A percentile compares a stretch with the other conserved stretches of the same genome.
These are phyloP conservation scores for Emergomyces orientalis DNA, from an alignment of 2,329 filamentous ascomycete species.

Conservation along the genomic window DNA sequence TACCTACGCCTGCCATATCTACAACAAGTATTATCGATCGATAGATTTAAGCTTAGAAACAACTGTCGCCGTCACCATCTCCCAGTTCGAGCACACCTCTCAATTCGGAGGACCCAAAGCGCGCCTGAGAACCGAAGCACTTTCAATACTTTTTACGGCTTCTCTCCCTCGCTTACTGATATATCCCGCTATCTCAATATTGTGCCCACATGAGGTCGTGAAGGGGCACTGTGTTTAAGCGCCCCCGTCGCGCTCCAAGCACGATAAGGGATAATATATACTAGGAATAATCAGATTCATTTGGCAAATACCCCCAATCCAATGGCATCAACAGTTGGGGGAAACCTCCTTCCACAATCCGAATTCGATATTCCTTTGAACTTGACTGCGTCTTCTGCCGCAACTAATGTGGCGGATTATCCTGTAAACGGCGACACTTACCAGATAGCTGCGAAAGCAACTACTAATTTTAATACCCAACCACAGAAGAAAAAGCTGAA, in stretches of 20 bases:
- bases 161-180: background rate
- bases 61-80: too few species aligned
- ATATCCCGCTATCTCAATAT: background rate
- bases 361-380: slow-evolving; percentile 19
- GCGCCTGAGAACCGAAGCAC: background rate
- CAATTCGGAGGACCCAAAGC: background rate
- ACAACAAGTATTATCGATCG: background rate
- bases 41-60: background rate
- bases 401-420: slow-evolving; percentile 12
- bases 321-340: slow-evolving; percentile 19
- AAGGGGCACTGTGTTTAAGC: slow-evolving; percentile 9
- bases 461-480: slow-evolving; percentile 8
- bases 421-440: slow-evolving; percentile 11
- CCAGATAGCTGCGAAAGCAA: slow-evolving; percentile 10
- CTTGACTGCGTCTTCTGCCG: slow-evolving; percentile 11
- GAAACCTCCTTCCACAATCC: slow-evolving; percentile 17
- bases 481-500: slow-evolving; percentile 6
- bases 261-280: slow-evolving; percentile 3
- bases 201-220: slow-evolving; percentile 12
- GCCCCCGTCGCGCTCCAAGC: slow-evolving; percentile 12
- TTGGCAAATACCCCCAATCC: slow-evolving; percentile 8
- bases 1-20: background rate
- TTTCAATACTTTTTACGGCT: background rate
- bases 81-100: background rate
- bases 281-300: background rate